These are phyloP conservation scores for Pseudoturritis turrita DNA, from an alignment of 345 rosid genomes.

Conservation along the genomic window DNA sequence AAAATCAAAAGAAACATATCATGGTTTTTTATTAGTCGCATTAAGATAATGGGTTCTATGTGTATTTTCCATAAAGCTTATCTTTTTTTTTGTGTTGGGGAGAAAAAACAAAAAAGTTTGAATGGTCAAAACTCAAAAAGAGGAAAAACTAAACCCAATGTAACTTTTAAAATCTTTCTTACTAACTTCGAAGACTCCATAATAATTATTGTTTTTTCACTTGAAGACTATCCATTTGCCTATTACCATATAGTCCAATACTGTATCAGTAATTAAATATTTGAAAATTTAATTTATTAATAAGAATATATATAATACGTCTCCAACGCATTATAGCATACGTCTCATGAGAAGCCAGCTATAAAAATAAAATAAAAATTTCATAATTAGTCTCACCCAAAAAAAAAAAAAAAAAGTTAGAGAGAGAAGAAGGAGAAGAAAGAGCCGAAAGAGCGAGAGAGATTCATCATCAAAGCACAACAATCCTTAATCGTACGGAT, in stretches of 20 bases:
- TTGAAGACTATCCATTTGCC: background rate
- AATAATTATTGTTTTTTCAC: background rate
- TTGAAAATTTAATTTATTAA: background rate
- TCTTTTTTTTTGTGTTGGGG: conserved; percentile 7
- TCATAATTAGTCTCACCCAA: conserved; percentile 17
- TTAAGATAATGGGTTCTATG: background rate
- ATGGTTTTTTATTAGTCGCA: background rate
- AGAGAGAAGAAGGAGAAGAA: background rate
- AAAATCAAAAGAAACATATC: background rate
- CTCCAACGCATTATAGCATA: conserved; percentile 27
- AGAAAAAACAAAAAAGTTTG: conserved; percentile 1
- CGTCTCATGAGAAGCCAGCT: conserved; percentile 19
- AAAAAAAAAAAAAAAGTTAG: background rate
- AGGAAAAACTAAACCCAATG: conserved; percentile 12
- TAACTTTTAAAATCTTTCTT: background rate
- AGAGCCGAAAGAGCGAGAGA: background rate
- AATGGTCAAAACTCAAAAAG: conserved; percentile 27
- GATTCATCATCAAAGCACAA: conserved; percentile 19
- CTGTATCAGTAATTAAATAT: background rate
- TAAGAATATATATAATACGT: background rate
- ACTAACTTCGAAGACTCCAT: conserved; percentile 7
- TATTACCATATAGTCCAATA: background rate
- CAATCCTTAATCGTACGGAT: conserved; percentile 17
- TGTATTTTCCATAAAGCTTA: conserved; percentile 14
- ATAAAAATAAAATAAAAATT: background rate